These are phyloP conservation scores for Neurospora sp. DNA, from an alignment of 495 filamentous ascomycete genomes.

Conservation along the genomic window DNA sequence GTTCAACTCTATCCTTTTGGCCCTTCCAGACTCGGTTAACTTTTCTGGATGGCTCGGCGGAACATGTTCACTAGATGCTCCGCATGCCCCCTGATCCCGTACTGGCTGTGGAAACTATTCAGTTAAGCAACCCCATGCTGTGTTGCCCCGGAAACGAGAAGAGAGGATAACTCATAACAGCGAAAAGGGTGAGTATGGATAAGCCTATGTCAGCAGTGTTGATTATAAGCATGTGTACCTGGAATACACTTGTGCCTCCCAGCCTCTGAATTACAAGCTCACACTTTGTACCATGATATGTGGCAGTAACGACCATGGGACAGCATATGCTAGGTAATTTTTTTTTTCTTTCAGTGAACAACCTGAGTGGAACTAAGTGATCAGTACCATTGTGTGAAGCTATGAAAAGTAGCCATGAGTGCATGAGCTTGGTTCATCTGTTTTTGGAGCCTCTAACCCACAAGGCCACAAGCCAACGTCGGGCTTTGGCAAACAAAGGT, in stretches of 20 bases:
- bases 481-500: neutral
- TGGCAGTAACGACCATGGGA: neutral
- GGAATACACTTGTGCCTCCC: neutral
- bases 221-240: neutral
- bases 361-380: neutral
- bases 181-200: neutral
- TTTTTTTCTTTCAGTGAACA: neutral
- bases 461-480: neutral
- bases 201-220: neutral
- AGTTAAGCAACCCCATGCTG: neutral
- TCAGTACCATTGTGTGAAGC: neutral
- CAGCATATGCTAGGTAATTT: neutral
- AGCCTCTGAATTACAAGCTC: neutral
- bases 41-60: neutral
- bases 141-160: neutral
- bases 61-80: neutral
- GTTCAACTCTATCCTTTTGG: no score
- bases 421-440: neutral
- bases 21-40: neutral
- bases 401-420: neutral
- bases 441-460: neutral
- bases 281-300: neutral
- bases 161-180: neutral
- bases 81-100: neutral
- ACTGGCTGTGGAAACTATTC: neutral